Base-by-base conservation (phyloP, 2,329 filamentous ascomycete species). In the Cadophora sp. region DNA sequence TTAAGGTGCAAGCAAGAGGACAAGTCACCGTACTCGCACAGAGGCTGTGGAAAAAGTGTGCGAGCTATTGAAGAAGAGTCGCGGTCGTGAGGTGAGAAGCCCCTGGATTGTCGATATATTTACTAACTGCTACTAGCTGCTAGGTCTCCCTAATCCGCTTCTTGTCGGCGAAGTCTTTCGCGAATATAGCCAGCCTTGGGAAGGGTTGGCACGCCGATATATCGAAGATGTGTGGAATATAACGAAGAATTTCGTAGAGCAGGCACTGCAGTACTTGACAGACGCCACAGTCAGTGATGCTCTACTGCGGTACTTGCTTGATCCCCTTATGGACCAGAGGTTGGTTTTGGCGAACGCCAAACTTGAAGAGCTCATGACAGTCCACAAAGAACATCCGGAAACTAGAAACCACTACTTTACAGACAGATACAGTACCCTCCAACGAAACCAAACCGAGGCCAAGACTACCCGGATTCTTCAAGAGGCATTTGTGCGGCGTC, bases 261-360 rank as follows among this genome's bases (percentile, higher is more conserved):
- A 68, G 16, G 58, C 62, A 11, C 55, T 71, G 30, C 59, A 59
- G n/a, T 55, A 70, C 18, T 56, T 70, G 47, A 65, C 69, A 39
- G 79, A 83, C 13, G 64, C 75, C 6, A 76, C 76, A 1, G 71
- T 85, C 3, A 56, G 77, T 4, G 69, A 71, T 7, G 63, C 58
- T 27, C 39, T 70, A n/a, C 24, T 68, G 7, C 64, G 61, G 8
- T 39, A 66, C 59, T 62, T 65, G 62, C 62, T 71, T n/a, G 70
- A 79, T 1, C 66, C 75, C 1, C 41, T 62, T 11, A 68, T 71
- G 68, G 59, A 68, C 14, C 33, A 68, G 41, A 68, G 59, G 43
- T 22, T 71, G 36, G 45, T 59, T n/a, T 18, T 63, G 14, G 70
- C 70, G 24, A 61, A 67, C 33, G 33, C 30, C 7, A 72, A 69